These are phyloP conservation scores for Polygonum maritimum DNA, from an alignment of 148 eudicot species.

Conservation along the genomic window DNA sequence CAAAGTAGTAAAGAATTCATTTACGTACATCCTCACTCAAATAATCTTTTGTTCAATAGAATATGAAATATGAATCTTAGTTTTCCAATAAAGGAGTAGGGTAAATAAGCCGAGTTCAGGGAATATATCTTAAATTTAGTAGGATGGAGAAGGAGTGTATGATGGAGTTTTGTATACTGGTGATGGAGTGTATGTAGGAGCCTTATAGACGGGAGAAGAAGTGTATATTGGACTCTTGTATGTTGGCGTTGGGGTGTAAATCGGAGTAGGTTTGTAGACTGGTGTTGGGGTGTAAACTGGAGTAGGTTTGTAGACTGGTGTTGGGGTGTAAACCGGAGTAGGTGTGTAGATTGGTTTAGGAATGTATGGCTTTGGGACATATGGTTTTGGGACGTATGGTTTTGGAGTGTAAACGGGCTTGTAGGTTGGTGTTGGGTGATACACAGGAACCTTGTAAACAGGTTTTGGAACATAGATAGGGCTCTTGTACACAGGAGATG, in stretches of 20 bases:
- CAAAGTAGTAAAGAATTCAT: background rate
- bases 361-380: background rate
- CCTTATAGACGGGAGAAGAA: background rate
- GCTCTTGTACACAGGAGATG: background rate
- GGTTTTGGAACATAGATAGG: background rate
- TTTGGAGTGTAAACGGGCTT: slow-evolving; percentile 4
- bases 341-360: background rate
- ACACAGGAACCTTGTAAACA: background rate
- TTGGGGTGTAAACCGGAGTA: background rate
- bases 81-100: no score
- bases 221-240: background rate
- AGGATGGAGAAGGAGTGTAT: background rate
- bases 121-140: background rate
- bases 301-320: background rate
- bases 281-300: background rate
- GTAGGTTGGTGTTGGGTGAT: background rate
- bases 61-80: background rate
- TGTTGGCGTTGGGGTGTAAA: background rate
- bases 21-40: background rate
- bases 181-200: background rate
- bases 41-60: background rate
- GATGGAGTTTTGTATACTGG: background rate
- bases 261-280: background rate
- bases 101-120: no score
- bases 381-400: background rate